Evolutionary conservation across 345 rosid genomes (phyloP).

Genomic region (Eucalyptus erythrocorys): DNA sequence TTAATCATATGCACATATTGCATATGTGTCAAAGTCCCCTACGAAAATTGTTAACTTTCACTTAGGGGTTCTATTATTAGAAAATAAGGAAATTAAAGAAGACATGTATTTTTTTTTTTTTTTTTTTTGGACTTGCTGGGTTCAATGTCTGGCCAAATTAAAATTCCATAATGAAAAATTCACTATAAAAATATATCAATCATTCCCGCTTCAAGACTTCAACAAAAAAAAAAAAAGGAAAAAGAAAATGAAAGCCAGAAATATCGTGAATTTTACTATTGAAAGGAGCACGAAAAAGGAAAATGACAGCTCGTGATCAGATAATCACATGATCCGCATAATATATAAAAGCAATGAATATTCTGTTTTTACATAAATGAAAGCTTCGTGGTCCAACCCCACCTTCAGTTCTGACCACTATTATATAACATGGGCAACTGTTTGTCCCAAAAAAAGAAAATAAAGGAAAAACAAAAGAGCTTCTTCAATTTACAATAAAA

Average conservation of each 20-base stretch:
- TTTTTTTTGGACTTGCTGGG: background rate
- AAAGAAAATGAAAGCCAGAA: background rate
- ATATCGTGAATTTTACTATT: background rate
- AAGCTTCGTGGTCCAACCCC: background rate
- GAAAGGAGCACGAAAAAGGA: background rate
- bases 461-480: background rate
- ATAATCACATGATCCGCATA: background rate
- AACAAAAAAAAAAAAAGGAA: background rate
- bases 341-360: background rate
- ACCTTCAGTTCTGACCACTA: background rate
- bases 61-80: background rate
- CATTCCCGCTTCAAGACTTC: background rate
- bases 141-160: background rate
- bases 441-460: background rate
- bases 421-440: background rate
- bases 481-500: background rate
- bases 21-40: background rate
- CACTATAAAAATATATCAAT: background rate
- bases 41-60: background rate
- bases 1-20: background rate
- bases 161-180: background rate
- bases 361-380: background rate
- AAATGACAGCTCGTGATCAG: background rate
- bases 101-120: too few relatives aligned
- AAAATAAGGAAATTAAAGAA: background rate